Evolutionary conservation across 331 rosid genomes (phyloP).

Genomic region (Malus hybrid): DNA sequence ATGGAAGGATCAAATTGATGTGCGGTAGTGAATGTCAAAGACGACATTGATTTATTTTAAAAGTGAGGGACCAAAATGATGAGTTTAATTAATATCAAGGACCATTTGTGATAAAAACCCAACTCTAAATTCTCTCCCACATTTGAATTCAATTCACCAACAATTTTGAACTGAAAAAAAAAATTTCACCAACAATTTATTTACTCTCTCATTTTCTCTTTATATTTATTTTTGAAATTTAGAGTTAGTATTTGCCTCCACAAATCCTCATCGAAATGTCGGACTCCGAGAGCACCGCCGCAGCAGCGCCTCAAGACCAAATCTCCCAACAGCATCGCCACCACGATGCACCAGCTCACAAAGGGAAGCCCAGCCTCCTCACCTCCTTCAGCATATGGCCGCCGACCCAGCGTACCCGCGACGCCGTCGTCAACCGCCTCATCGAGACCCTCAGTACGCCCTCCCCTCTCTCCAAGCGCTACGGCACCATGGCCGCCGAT

Average conservation of each 20-base stretch:
- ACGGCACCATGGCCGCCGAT: slow-evolving; percentile 52
- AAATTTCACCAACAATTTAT: neutral
- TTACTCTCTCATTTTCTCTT: neutral
- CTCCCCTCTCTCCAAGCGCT: slow-evolving; percentile 81
- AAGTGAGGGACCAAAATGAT: neutral
- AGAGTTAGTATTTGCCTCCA: neutral
- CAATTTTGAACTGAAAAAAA: neutral
- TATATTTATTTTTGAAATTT: neutral
- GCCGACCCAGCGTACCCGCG: slow-evolving; percentile 90
- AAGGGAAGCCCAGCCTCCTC: slow-evolving; percentile 21
- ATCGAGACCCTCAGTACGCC: slow-evolving; percentile 72
- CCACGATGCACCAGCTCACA: slow-evolving; percentile 6
- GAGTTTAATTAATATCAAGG: no score
- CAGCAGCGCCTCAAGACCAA: slow-evolving; percentile 7
- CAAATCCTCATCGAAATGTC: neutral
- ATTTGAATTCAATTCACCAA: neutral
- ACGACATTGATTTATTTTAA: no score
- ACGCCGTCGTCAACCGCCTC: slow-evolving; percentile 69
- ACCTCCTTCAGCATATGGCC: slow-evolving; percentile 82
- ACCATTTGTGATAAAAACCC: neutral
- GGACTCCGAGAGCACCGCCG: slow-evolving; percentile 29
- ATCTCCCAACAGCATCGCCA: neutral
- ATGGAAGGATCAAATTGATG: no score
- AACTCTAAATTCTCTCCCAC: neutral
- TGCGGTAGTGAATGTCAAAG: no score